phyloP scores from a whole-genome alignment of 441 rosid species.

The Syzygium syzygioides region DNA sequence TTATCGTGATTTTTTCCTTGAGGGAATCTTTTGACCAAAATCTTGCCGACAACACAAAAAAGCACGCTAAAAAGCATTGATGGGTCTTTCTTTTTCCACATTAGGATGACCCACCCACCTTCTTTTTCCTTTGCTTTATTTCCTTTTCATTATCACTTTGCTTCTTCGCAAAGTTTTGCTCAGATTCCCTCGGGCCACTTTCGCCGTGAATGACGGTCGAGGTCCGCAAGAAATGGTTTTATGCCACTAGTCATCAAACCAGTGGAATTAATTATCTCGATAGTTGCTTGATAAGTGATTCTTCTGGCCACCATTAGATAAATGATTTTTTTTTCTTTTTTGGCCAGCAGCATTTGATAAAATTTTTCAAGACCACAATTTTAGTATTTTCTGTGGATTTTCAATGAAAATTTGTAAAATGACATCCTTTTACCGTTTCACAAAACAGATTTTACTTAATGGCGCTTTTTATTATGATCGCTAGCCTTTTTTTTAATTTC shows the following conservation, averaged over 20 bases:
- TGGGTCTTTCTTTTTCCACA: neutral
- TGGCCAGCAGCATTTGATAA: neutral
- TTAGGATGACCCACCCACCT: neutral
- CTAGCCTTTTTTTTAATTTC: neutral
- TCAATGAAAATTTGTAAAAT: neutral
- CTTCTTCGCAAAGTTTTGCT: fast-evolving
- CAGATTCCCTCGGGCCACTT: neutral
- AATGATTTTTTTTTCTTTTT: too few species aligned
- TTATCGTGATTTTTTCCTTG: too few species aligned
- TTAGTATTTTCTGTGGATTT: neutral
- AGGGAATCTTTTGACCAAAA: too few species aligned
- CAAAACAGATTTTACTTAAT: neutral
- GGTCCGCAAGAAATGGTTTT: neutral
- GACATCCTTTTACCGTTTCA: neutral
- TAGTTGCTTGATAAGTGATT: neutral
- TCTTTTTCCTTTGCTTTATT: neutral
- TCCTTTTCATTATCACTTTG: neutral
- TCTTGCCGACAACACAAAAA: too few species aligned
- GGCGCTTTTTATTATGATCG: neutral
- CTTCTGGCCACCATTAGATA: neutral
- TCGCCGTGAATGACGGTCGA: neutral
- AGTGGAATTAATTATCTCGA: neutral
- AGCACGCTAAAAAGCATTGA: neutral
- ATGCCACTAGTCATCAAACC: neutral
- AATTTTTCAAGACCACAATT: neutral